phyloP scores from a whole-genome alignment of 306 rosid species.

The Glycine tomentella region DNA sequence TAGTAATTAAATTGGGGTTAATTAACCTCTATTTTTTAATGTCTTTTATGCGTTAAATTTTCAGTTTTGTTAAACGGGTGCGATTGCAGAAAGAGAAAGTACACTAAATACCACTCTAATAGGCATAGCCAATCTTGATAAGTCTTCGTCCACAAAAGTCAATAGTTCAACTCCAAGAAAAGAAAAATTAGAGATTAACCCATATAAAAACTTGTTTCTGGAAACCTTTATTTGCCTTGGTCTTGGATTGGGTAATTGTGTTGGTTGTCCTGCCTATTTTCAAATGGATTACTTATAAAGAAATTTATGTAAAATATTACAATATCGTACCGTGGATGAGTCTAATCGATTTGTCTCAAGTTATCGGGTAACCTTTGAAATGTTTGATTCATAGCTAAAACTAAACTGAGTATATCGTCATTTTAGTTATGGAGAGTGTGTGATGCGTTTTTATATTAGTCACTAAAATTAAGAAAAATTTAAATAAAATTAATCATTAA shows the following conservation, averaged over 20 bases:
- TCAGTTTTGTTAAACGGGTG: conserved; percentile 29
- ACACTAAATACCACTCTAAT: conserved; percentile 45
- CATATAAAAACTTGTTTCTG: not conserved
- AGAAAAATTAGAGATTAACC: no score
- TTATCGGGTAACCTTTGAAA: not conserved
- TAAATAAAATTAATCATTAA: no score
- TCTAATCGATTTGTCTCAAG: conserved; percentile 7
- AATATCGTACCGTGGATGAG: not conserved
- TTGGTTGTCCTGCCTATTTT: not conserved
- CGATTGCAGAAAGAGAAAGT: conserved; percentile 4
- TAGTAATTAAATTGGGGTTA: conserved; percentile 8
- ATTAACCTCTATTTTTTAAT: not conserved
- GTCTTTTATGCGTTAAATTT: no score
- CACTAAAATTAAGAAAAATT: no score
- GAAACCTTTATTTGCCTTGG: not conserved
- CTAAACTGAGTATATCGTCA: no score
- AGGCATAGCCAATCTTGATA: not conserved
- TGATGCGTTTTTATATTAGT: no score
- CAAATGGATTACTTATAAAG: not conserved
- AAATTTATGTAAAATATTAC: not conserved
- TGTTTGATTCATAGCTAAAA: not conserved
- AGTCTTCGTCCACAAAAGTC: conserved; percentile 43
- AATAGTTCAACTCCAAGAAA: conserved; percentile 24
- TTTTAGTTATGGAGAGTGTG: not conserved
- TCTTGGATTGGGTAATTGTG: not conserved